Base-by-base conservation (phyloP, 2,329 filamentous ascomycete genomes). In the Cephalotrichum gorgonifer region DNA sequence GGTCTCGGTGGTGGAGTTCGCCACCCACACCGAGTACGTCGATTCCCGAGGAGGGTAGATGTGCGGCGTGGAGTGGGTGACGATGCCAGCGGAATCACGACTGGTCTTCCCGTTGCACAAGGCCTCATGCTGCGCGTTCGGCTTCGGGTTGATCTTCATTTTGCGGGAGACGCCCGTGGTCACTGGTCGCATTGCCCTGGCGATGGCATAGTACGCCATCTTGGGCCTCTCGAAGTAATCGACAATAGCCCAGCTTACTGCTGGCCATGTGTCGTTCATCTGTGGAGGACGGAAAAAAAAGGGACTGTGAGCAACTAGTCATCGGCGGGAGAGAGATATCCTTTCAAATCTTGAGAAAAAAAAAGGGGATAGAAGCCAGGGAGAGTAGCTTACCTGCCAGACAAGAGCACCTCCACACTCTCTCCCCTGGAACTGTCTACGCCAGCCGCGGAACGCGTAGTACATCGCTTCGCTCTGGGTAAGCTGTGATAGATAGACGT, bases 181-280 rank as follows among this genome's bases (percentile, higher is more conserved):
- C 6, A 90, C 62, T 0, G 82, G 78, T 9, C 83, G 83, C 72
- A 91, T 81, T 61, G 87, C 86, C 41, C 86, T 76, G 66, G 85
- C 85, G 60, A 91, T 83, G 1, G 86, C 79, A 59, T 79, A 89
- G 65, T 88, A 93, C 3, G 86, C 85, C 47, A 81, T 79, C 64
- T 93, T 93, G 22, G 86, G 86, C 5, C 86, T 79, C 23, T 85
- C 77, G 60, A 85, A 86, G 66, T 86, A 90, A 62, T 91, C 86
- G 51, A 81, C 82, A 53, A 91, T 87, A 9, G 83, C 69, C 81
- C 81, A 91, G 20, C 82, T 87, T 2, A 85, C 89, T 30, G 86
- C 85, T 1, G 86, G 86, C 86, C 86, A 93, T 69, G 86, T 90
- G 66, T 91, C 87, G 60, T 91, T 90, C 58, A 88, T 79, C 67